Evolutionary conservation across 305 asterid genomes (phyloP).

Genomic region (Caryopteris hybrid): DNA sequence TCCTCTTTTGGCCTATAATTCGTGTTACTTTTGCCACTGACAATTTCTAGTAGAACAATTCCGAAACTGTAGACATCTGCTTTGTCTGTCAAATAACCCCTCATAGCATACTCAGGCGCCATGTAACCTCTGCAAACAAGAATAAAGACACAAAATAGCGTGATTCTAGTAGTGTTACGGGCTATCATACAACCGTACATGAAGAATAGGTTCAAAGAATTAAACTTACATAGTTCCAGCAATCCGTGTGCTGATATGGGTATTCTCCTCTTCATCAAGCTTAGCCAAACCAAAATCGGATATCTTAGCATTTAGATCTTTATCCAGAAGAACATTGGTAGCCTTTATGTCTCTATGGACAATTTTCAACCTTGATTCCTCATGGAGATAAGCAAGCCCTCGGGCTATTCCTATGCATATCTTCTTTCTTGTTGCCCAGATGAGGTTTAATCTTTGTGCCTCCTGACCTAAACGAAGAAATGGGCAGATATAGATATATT

Average conservation of each 20-base stretch:
- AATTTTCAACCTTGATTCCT: slow-evolving; percentile 83
- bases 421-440: slow-evolving; percentile 74
- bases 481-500: slow-evolving; percentile 1
- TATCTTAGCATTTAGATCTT: slow-evolving; percentile 74
- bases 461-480: slow-evolving; percentile 42
- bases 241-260: slow-evolving; percentile 91
- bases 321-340: slow-evolving; percentile 81
- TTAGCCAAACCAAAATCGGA: slow-evolving; percentile 94
- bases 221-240: slow-evolving; percentile 78
- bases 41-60: slow-evolving; percentile 75
- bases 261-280: slow-evolving; percentile 88
- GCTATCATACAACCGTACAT: neutral
- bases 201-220: neutral
- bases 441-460: slow-evolving; percentile 56
- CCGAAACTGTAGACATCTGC: slow-evolving; percentile 95
- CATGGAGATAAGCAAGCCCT: slow-evolving; percentile 92
- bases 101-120: slow-evolving; percentile 97
- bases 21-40: slow-evolving; percentile 89
- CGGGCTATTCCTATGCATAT: slow-evolving; percentile 79
- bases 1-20: slow-evolving; percentile 80
- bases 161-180: neutral
- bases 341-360: slow-evolving; percentile 95
- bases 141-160: neutral
- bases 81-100: slow-evolving; percentile 89
- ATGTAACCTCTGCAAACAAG: slow-evolving; percentile 65